Evolutionary conservation across 352 stramenopile species (phyloP).

Genomic region (Phytopythium oedochilum): DNA sequence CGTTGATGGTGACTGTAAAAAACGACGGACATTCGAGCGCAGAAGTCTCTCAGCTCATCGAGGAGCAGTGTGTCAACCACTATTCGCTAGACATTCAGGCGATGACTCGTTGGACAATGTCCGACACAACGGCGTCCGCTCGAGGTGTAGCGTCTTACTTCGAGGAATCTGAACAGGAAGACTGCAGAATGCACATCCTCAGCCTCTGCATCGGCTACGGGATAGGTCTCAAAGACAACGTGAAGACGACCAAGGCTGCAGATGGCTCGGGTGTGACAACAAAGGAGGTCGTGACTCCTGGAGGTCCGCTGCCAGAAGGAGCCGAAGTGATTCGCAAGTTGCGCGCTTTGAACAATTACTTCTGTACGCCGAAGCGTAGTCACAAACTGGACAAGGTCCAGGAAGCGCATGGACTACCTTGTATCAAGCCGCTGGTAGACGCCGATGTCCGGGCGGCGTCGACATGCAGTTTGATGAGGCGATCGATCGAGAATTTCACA

Average conservation of each 20-base stretch:
- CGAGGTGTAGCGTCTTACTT: constrained; percentile 5
- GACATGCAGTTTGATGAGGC: background rate
- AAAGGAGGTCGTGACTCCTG: background rate
- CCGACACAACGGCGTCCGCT: background rate
- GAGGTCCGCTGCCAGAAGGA: background rate
- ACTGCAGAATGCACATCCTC: constrained; percentile 7
- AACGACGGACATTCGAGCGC: background rate
- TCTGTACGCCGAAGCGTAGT: background rate
- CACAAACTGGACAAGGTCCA: background rate
- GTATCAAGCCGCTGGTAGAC: background rate
- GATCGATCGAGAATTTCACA: background rate
- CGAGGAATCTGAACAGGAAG: constrained; percentile 7
- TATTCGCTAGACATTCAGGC: background rate
- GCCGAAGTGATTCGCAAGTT: background rate
- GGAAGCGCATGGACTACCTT: background rate
- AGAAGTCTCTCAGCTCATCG: background rate
- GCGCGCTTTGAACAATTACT: background rate
- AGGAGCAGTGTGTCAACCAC: background rate
- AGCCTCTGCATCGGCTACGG: constrained; percentile 11
- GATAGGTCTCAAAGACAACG: constrained; percentile 9
- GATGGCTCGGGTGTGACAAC: too few species aligned
- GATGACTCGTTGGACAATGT: background rate
- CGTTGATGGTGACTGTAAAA: background rate
- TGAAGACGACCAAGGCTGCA: background rate
- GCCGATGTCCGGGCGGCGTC: background rate